Evolutionary conservation across 352 stramenopile species (phyloP).

Genomic region (Peronosclerospora sorghi): DNA sequence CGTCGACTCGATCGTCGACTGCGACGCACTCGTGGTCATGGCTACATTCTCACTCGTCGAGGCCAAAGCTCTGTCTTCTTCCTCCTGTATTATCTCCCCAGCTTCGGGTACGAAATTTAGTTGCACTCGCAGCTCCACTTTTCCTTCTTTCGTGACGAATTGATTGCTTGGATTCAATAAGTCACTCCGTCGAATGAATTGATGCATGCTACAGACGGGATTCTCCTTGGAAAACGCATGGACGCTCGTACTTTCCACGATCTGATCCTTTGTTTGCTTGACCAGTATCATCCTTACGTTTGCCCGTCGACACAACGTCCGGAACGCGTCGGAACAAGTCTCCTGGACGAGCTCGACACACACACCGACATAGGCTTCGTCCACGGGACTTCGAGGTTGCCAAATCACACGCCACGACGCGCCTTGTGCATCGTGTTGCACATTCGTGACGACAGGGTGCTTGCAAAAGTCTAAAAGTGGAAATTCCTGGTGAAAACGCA

Average conservation of each 20-base stretch:
- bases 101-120: slow-evolving; percentile 19
- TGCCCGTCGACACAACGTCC: slow-evolving; percentile 1
- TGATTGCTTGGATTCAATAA: slow-evolving; percentile 35
- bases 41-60: slow-evolving; percentile 1
- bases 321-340: neutral
- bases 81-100: slow-evolving; percentile 11
- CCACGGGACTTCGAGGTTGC: slow-evolving; percentile 37
- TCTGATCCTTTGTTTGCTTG: slow-evolving; percentile 13
- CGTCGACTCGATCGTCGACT: slow-evolving; percentile 9
- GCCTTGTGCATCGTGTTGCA: slow-evolving; percentile 25
- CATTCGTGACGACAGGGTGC: slow-evolving; percentile 18
- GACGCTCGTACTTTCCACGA: slow-evolving; percentile 30
- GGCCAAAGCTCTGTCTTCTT: slow-evolving; percentile 2
- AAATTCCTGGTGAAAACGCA: slow-evolving; percentile 30
- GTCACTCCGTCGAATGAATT: slow-evolving; percentile 34
- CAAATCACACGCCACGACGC: slow-evolving; percentile 53
- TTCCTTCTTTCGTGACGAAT: slow-evolving; percentile 34
- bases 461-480: slow-evolving; percentile 30
- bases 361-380: slow-evolving; percentile 39
- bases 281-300: slow-evolving; percentile 39
- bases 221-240: slow-evolving; percentile 40
- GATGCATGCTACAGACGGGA: slow-evolving; percentile 41
- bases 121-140: slow-evolving; percentile 37
- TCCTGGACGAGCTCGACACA: slow-evolving; percentile 43
- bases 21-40: neutral